These are phyloP conservation scores for Termitomyces sp. DNA, from an alignment of 768 basidiomycete genomes.

Conservation along the genomic window DNA sequence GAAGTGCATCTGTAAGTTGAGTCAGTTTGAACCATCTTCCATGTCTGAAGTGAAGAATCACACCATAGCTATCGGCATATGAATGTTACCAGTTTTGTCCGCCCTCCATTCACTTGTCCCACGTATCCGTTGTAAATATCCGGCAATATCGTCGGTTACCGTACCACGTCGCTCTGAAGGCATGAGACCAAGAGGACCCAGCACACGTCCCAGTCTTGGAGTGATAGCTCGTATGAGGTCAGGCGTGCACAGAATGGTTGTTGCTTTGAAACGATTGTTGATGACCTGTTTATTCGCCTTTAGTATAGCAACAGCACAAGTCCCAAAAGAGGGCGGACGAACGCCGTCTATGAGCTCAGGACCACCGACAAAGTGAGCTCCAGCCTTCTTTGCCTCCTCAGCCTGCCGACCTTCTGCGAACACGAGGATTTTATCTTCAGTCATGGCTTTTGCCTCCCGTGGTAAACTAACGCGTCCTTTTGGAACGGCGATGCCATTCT, in stretches of 20 bases:
- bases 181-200: constrained; percentile 90
- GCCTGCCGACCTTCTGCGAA: constrained; percentile 85
- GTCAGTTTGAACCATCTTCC: background rate
- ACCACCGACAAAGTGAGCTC: constrained; percentile 89
- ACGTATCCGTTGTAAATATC: constrained; percentile 72
- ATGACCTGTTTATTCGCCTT: constrained; percentile 47
- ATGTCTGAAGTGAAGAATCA: constrained; percentile 14
- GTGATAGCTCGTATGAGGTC: constrained; percentile 74
- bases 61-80: constrained; percentile 76
- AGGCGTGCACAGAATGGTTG: constrained; percentile 80
- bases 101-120: constrained; percentile 92
- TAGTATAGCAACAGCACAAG: background rate
- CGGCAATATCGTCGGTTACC: constrained; percentile 83
- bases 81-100: constrained; percentile 80
- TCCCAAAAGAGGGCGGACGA: constrained; percentile 22
- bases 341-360: constrained; percentile 85
- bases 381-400: constrained; percentile 79
- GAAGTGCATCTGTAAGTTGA: constrained; percentile 56
- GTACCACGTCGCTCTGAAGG: constrained; percentile 92
- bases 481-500: constrained; percentile 75
- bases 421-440: constrained; percentile 78
- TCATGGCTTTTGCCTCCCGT: constrained; percentile 65
- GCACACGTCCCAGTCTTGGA: constrained; percentile 71
- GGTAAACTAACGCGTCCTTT: constrained; percentile 88
- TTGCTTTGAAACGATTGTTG: constrained; percentile 67